phyloP scores from a whole-genome alignment of 805 yeast species.

The Candida pseudofarinosa region DNA sequence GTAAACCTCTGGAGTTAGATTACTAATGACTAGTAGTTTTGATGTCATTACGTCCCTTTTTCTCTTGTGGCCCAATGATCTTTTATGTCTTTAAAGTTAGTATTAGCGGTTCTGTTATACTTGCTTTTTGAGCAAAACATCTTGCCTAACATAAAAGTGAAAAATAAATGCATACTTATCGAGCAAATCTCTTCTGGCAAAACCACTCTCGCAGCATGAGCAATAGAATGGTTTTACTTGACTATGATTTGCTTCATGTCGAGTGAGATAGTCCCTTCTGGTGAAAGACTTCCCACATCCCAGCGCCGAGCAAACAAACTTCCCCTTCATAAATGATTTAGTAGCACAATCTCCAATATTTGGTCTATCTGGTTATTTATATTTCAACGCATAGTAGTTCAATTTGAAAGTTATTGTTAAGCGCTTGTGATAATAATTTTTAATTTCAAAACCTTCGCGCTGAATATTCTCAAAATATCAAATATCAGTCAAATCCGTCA shows the following conservation, averaged over 20 bases:
- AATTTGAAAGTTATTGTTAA: no score
- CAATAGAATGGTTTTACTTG: slow-evolving; percentile 23
- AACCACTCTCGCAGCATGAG: slow-evolving; percentile 16
- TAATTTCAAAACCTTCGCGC: no score
- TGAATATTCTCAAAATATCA: no score
- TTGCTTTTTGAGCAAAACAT: no score
- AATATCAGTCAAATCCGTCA: no score
- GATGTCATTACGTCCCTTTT: not conserved
- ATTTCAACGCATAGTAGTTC: no score
- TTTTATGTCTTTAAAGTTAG: not conserved
- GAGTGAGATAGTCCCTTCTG: slow-evolving; percentile 12
- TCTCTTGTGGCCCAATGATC: not conserved
- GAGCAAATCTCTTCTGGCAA: slow-evolving; percentile 28
- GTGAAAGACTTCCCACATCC: slow-evolving; percentile 2
- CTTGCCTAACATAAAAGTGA: not conserved
- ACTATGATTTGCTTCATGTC: slow-evolving; percentile 29
- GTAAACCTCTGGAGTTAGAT: not conserved
- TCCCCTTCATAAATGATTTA: not conserved
- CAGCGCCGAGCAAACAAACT: not conserved
- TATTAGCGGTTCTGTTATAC: not conserved
- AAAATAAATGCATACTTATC: slow-evolving; percentile 16
- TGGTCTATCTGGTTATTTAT: no score
- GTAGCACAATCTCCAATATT: no score
- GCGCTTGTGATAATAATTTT: no score
- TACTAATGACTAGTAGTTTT: not conserved